phyloP scores from a whole-genome alignment of 1,139 yeast species.

The Geotrichum australiense region DNA sequence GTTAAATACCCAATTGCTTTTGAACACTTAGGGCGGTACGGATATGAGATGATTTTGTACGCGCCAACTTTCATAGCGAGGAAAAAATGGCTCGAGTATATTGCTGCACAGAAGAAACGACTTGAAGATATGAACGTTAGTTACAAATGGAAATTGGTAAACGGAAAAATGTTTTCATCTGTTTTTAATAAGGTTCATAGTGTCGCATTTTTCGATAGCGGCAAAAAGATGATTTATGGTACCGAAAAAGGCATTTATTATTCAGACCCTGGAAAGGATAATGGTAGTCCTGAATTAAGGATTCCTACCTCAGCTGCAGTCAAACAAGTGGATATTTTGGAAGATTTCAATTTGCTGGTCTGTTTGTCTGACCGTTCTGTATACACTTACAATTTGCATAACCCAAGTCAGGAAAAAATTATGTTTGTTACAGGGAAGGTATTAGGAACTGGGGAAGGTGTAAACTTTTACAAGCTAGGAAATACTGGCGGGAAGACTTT shows the following conservation, averaged over 20 bases:
- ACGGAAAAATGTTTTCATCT: conserved; percentile 58
- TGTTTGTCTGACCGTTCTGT: conserved; percentile 77
- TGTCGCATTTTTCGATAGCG: conserved; percentile 93
- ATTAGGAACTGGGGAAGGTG: conserved; percentile 29
- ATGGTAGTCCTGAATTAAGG: conserved; percentile 68
- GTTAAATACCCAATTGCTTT: conserved; percentile 44
- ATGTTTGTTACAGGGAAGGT: no score
- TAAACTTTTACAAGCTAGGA: conserved; percentile 85
- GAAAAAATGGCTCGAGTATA: conserved; percentile 71
- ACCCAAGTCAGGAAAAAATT: no score
- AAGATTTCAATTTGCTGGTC: conserved; percentile 79
- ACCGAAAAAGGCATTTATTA: conserved; percentile 89
- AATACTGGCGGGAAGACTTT: conserved; percentile 83
- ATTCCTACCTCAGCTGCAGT: conserved; percentile 63
- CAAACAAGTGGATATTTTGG: conserved; percentile 84
- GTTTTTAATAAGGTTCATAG: conserved; percentile 73
- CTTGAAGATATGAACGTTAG: conserved; percentile 68
- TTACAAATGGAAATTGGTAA: conserved; percentile 63
- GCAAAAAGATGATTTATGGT: conserved; percentile 82
- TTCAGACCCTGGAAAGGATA: conserved; percentile 48
- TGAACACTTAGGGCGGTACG: conserved; percentile 53
- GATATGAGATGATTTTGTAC: conserved; percentile 60
- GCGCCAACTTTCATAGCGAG: conserved; percentile 65
- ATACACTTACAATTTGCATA: no score
- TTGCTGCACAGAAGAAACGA: conserved; percentile 69